phyloP scores from a whole-genome alignment of 352 stramenopile species.

The Phytophthora citrophthora region DNA sequence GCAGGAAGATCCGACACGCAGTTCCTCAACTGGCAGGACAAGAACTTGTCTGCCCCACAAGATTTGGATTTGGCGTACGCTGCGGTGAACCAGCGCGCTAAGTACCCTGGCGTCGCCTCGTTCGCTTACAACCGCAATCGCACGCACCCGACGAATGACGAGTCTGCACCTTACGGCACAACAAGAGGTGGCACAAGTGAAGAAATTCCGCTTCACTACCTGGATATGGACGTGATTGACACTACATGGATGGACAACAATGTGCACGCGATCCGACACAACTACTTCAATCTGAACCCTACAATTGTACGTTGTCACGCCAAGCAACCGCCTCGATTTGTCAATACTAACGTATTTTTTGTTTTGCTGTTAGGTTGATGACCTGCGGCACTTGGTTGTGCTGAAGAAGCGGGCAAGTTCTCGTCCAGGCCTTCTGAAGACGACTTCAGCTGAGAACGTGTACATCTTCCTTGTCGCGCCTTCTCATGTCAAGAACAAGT shows the following conservation, averaged over 20 bases:
- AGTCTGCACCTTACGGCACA: slow-evolving; percentile 35
- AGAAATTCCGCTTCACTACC: slow-evolving; percentile 44
- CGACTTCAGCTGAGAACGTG: slow-evolving; percentile 65
- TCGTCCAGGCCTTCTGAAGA: slow-evolving; percentile 64
- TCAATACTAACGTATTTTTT: slow-evolving; percentile 8
- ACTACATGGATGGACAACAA: slow-evolving; percentile 91
- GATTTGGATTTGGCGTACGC: slow-evolving; percentile 65
- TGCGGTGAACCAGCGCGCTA: slow-evolving; percentile 59
- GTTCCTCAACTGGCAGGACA: slow-evolving; percentile 47
- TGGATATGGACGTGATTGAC: slow-evolving; percentile 90
- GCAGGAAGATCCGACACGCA: slow-evolving; percentile 38
- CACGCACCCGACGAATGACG: slow-evolving; percentile 14
- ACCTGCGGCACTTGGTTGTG: slow-evolving; percentile 71
- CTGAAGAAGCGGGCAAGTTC: slow-evolving; percentile 55
- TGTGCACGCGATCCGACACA: slow-evolving; percentile 82
- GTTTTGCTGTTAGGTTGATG: slow-evolving; percentile 38
- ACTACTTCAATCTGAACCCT: slow-evolving; percentile 89
- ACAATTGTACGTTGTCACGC: slow-evolving; percentile 56
- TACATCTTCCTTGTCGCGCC: slow-evolving; percentile 81
- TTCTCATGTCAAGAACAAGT: slow-evolving; percentile 74
- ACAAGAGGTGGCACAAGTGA: slow-evolving; percentile 17
- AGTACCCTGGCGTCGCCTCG: slow-evolving; percentile 55
- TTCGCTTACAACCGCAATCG: slow-evolving; percentile 62
- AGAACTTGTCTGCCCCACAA: slow-evolving; percentile 41
- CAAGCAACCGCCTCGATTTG: neutral